Percentiles rank a stretch among this genome's conserved stretches.
phyloP scores from a whole-genome alignment of 2,329 filamentous ascomycete species.

The Nannizziopsis arthrosporioides region DNA sequence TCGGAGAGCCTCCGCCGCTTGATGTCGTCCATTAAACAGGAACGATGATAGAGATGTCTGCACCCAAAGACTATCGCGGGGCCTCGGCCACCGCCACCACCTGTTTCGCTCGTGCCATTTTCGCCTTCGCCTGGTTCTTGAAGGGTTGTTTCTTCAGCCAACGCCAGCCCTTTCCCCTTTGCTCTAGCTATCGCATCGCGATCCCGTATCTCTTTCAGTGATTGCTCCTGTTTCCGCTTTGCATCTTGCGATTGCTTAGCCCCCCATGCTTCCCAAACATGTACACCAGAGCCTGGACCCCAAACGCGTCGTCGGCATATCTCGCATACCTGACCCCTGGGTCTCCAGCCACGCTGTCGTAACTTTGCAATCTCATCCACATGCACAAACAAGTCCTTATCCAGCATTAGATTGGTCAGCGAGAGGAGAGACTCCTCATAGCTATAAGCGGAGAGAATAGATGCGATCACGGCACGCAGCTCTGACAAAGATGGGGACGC shows the following conservation, averaged over 20 bases:
- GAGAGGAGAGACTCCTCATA: constrained; percentile 85
- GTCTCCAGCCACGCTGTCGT: constrained; percentile 78
- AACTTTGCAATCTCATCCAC: constrained; percentile 63
- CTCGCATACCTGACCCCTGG: constrained; percentile 76
- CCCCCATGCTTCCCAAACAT: constrained; percentile 75
- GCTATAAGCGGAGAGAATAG: constrained; percentile 88
- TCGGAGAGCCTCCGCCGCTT: constrained; percentile 1
- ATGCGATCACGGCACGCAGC: constrained; percentile 68
- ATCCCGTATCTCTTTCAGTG: constrained; percentile 22
- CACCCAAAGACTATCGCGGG: constrained; percentile 39
- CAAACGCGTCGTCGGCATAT: constrained; percentile 71
- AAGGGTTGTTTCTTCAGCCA: constrained; percentile 11
- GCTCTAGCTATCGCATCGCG: constrained; percentile 20
- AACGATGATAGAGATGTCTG: constrained; percentile 39
- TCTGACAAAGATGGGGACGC: constrained; percentile 79
- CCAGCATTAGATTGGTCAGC: constrained; percentile 74
- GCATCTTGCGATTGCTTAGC: constrained; percentile 35
- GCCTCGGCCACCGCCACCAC: constrained; percentile 12
- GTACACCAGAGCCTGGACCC: constrained; percentile 71
- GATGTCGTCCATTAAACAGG: constrained; percentile 27
- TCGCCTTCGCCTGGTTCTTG: background rate
- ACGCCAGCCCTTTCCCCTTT: constrained; percentile 31
- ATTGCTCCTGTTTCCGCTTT: constrained; percentile 23
- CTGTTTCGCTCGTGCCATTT: background rate
- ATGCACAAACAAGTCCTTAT: constrained; percentile 76